Evolutionary conservation across 495 filamentous ascomycete species (phyloP).

Genomic region (Penicillium manginii): DNA sequence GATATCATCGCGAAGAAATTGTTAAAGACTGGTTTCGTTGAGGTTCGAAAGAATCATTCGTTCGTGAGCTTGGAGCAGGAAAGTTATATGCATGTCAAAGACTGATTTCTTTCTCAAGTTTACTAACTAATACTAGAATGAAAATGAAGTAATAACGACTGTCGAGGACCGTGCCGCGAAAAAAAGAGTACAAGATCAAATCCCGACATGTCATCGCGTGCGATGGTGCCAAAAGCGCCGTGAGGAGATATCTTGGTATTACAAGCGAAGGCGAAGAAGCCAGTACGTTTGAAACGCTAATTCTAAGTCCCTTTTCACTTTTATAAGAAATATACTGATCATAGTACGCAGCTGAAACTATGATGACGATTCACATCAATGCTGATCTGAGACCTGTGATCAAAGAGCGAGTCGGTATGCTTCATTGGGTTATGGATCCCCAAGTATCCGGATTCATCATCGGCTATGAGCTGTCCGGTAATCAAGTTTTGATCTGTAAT

Average conservation of each 20-base stretch:
- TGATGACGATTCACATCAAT: slow-evolving; percentile 53
- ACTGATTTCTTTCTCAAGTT: no score
- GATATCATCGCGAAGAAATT: slow-evolving; percentile 14
- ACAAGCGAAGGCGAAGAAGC: slow-evolving; percentile 41
- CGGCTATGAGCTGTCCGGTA: slow-evolving; percentile 41
- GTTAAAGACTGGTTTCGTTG: slow-evolving; percentile 10
- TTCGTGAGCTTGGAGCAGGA: slow-evolving; percentile 24
- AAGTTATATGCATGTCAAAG: not conserved
- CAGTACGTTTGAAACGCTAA: not conserved
- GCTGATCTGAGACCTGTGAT: slow-evolving; percentile 40
- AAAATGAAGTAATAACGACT: slow-evolving; percentile 22
- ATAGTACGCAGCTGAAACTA: slow-evolving; percentile 36
- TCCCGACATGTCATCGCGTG: slow-evolving; percentile 39
- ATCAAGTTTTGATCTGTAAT: slow-evolving; percentile 46
- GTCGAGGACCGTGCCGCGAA: slow-evolving; percentile 23
- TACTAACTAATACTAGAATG: slow-evolving; percentile 10
- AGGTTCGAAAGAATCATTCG: slow-evolving; percentile 30
- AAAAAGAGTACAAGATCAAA: slow-evolving; percentile 19
- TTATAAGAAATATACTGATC: not conserved
- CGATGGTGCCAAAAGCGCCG: slow-evolving; percentile 42
- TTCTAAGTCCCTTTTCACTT: not conserved
- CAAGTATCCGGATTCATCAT: slow-evolving; percentile 45
- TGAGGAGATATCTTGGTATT: slow-evolving; percentile 35
- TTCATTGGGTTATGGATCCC: slow-evolving; percentile 50
- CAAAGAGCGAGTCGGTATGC: slow-evolving; percentile 43